Base-by-base conservation (phyloP, 2,329 filamentous ascomycete genomes). In the Pseudogymnoascus sp. region DNA sequence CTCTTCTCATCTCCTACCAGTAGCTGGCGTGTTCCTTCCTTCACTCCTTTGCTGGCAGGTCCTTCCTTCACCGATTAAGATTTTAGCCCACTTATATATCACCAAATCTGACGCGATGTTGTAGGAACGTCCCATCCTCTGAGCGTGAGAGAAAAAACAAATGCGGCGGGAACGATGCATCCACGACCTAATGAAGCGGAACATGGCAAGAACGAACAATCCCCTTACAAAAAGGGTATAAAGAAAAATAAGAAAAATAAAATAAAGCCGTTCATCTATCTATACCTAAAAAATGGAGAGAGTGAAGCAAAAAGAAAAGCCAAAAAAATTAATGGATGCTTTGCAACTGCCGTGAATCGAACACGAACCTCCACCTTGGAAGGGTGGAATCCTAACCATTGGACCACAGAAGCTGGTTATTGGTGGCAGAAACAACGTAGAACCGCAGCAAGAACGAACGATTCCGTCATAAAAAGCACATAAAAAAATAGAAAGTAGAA, bases 341-440 rank as follows among this genome's bases (percentile, higher is more conserved):
- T 33, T 33, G 56, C 56, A 60, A 60, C 56, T 40, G 56, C 56
- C 56, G 67, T 69, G 66, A 69, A 68, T 69, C 65, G 66, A 69
- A 67, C 66, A 69, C 67, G 66, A 67, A 68, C 67, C 67, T 69
- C 66, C 67, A 67, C 66, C 67, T 69, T 69, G 67, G 67, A 69
- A 69, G 67, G 67, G 66, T 67, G 67, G 64, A 66, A 66, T 67
- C 62, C 63, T 66, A 66, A 65, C 63, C 63, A 66, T 66, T 66
- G 64, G 62, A 60, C 33, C 59, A 60, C 59, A 42, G 33, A 60
- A 60, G 33, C 33, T 5, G 31, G 31, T 33, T 33, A 33, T 33
- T 33, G 31, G 10, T 33, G 31, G 31, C 31, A 33, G 31, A 10
- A 33, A 33, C 31, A 10, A 33, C 10, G 31, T 4, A 11, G 31